These are phyloP conservation scores for Trichoderma pleuroti DNA, from an alignment of 2,329 filamentous ascomycete genomes.

Conservation along the genomic window DNA sequence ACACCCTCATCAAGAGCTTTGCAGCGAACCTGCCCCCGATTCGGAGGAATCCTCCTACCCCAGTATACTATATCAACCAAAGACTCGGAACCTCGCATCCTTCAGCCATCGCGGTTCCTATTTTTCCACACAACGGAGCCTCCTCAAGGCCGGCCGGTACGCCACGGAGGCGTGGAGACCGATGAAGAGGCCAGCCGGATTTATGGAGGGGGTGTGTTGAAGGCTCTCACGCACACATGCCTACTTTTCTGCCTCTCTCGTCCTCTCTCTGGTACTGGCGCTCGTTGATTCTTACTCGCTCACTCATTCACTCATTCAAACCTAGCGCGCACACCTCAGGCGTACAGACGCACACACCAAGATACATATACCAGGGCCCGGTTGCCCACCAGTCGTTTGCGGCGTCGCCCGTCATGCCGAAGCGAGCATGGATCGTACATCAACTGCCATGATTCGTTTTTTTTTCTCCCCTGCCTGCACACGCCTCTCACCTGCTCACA, in stretches of 20 bases:
- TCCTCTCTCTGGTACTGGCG: not conserved
- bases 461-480: not conserved
- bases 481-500: conserved; percentile 2
- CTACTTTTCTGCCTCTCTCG: not conserved
- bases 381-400: not conserved
- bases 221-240: not conserved
- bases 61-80: not conserved
- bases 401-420: not conserved
- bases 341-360: not conserved
- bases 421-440: not conserved
- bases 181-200: not conserved
- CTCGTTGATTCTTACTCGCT: not conserved
- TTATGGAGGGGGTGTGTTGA: not conserved
- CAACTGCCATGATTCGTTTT: not conserved
- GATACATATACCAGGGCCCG: conserved; percentile 7
- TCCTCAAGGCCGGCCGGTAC: not conserved
- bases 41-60: conserved; percentile 5
- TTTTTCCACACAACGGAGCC: not conserved
- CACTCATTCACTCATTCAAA: not conserved
- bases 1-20: conserved; percentile 1
- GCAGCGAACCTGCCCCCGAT: not conserved
- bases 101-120: not conserved
- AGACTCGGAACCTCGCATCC: conserved; percentile 1
- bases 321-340: not conserved
- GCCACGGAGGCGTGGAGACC: not conserved